Percentiles rank a stretch among this genome's conserved stretches.
These are phyloP conservation scores for Fusarium sarcochroum DNA, from an alignment of 2,329 filamentous ascomycete species.

Conservation along the genomic window DNA sequence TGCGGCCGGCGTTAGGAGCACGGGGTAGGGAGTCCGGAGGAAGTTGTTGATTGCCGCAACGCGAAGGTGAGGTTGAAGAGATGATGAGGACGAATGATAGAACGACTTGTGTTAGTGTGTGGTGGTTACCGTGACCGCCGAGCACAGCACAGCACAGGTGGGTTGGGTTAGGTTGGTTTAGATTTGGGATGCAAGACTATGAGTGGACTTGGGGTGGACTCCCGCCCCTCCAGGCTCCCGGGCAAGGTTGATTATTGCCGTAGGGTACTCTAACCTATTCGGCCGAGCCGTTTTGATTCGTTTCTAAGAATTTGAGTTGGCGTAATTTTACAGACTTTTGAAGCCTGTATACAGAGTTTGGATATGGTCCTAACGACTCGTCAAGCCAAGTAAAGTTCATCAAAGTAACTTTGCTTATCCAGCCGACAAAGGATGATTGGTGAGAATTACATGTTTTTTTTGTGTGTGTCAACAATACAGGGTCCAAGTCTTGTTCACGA, in stretches of 20 bases:
- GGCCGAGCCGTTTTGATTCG: neutral
- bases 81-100: conserved; percentile 23
- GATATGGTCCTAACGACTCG: neutral
- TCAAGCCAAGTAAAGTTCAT: neutral
- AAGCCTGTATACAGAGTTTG: too few species aligned
- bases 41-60: conserved; percentile 22
- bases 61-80: conserved; percentile 9
- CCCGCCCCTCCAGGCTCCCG: conserved; percentile 24
- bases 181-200: conserved; percentile 30
- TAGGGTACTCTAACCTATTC: neutral
- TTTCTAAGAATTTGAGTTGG: too few species aligned
- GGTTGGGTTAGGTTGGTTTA: conserved; percentile 34
- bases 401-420: conserved; percentile 1
- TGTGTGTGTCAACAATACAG: conserved; percentile 31
- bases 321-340: too few species aligned
- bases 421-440: conserved; percentile 10
- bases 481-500: conserved; percentile 44
- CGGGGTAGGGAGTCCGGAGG: neutral
- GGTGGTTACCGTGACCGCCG: conserved; percentile 38
- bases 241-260: conserved; percentile 16
- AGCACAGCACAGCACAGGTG: conserved; percentile 14
- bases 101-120: conserved; percentile 25
- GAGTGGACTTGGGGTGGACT: conserved; percentile 40
- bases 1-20: conserved; percentile 20
- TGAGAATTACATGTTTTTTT: conserved; percentile 17